A percentile compares a stretch with the other conserved stretches of the same genome.
Conservation (phyloP, 257 asterid genomes). For the Capsicum baccatum region DNA sequence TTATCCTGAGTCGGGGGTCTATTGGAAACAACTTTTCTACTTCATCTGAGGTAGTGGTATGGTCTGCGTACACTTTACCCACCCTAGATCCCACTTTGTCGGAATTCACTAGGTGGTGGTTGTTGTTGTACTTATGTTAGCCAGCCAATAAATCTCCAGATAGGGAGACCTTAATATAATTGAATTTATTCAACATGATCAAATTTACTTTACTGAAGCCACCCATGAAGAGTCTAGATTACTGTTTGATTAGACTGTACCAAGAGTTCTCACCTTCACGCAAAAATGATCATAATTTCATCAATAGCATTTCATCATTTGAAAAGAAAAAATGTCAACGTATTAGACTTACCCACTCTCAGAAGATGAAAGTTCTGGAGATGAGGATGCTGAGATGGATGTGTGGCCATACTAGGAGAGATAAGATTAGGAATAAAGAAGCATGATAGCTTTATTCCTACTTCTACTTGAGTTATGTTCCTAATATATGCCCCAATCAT, state of each 20-base stretch:
- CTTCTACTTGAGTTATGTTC: constrained; percentile 3
- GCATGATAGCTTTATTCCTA: not conserved
- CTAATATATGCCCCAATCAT: not conserved
- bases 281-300: not conserved
- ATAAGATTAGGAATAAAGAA: not conserved
- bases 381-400: no score
- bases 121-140: not conserved
- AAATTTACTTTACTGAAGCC: not conserved
- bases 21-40: no score
- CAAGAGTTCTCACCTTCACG: not conserved
- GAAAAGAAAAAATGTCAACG: not conserved
- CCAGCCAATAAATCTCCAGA: constrained; percentile 7
- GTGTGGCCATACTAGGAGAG: no score
- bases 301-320: not conserved
- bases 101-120: no score
- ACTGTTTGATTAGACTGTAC: constrained; percentile 15
- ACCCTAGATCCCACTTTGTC: no score
- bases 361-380: no score
- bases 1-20: no score
- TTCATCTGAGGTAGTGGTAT: no score
- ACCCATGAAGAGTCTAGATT: not conserved
- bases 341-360: not conserved
- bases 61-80: no score
- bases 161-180: no score
- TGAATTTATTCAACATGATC: not conserved